These are phyloP conservation scores for Tremellales sp. DNA, from an alignment of 1,284 basidiomycete species.

Conservation along the genomic window DNA sequence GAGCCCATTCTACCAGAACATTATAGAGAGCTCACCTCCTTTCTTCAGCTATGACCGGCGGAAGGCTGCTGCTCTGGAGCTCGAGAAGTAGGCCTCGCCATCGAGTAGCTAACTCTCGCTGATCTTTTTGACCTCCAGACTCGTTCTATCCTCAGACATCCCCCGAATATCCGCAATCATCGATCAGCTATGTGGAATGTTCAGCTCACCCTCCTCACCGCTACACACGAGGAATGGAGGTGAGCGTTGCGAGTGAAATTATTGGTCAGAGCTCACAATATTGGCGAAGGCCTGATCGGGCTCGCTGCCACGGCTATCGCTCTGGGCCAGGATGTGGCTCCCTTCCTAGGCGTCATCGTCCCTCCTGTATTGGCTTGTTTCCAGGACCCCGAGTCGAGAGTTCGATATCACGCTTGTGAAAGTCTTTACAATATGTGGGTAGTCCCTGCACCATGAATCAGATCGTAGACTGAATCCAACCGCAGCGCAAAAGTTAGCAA, in stretches of 20 bases:
- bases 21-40: conserved; percentile 13
- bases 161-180: conserved; percentile 81
- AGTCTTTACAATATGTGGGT: conserved; percentile 88
- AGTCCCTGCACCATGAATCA: background rate
- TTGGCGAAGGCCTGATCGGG: conserved; percentile 66
- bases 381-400: conserved; percentile 88
- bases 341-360: conserved; percentile 90
- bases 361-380: conserved; percentile 90
- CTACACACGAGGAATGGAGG: conserved; percentile 91
- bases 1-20: conserved; percentile 3
- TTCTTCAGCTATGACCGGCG: conserved; percentile 80
- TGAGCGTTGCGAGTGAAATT: conserved; percentile 7
- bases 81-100: conserved; percentile 70
- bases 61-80: conserved; percentile 89
- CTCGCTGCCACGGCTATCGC: conserved; percentile 95
- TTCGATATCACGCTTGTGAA: conserved; percentile 79
- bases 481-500: conserved; percentile 84
- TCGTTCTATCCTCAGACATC: conserved; percentile 79
- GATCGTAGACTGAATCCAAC: background rate
- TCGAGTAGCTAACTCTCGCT: conserved; percentile 2
- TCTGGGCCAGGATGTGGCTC: conserved; percentile 84
- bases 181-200: conserved; percentile 91
- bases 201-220: conserved; percentile 71
- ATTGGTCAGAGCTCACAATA: background rate
- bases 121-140: conserved; percentile 49